Percentiles rank a stretch among this genome's conserved stretches.
These are phyloP conservation scores for Xerophyta viscosa DNA, from an alignment of 106 monocot genomes.

Conservation along the genomic window DNA sequence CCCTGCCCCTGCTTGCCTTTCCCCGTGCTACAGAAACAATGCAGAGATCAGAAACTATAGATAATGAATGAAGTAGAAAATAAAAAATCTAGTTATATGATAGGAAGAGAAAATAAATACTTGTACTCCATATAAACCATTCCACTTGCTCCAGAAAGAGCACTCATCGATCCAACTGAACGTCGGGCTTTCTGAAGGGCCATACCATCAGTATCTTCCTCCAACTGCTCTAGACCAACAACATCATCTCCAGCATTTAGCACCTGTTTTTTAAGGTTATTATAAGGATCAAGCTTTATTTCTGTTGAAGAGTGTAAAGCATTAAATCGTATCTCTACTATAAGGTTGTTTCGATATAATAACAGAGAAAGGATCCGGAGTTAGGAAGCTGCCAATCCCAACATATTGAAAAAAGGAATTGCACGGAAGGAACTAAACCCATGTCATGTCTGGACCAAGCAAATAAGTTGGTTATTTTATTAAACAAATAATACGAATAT, in stretches of 20 bases:
- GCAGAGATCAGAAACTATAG: background rate
- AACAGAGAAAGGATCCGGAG: too few species aligned
- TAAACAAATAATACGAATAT: background rate
- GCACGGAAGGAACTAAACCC: background rate
- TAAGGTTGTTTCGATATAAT: too few species aligned
- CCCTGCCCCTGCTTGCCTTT: conserved; percentile 28
- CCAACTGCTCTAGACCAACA: conserved; percentile 83
- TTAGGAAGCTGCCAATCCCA: too few species aligned
- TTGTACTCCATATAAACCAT: conserved; percentile 97
- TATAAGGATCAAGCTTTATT: too few species aligned
- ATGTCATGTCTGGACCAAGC: background rate
- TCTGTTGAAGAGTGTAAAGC: too few species aligned
- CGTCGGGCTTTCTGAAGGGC: conserved; percentile 70
- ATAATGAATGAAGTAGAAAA: background rate
- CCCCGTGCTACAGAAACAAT: conserved; percentile 51
- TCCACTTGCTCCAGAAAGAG: conserved; percentile 77
- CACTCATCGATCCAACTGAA: conserved; percentile 75
- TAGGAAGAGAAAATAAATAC: conserved; percentile 17
- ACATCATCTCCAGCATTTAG: conserved; percentile 81
- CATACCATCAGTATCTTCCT: conserved; percentile 88
- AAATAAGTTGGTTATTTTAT: background rate
- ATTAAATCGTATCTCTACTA: too few species aligned
- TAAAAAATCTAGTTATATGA: too few species aligned
- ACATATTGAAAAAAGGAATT: too few species aligned
- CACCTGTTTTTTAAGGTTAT: too few species aligned